Conservation (phyloP, 768 basidiomycete genomes). For the Hypholoma sublateritium region DNA sequence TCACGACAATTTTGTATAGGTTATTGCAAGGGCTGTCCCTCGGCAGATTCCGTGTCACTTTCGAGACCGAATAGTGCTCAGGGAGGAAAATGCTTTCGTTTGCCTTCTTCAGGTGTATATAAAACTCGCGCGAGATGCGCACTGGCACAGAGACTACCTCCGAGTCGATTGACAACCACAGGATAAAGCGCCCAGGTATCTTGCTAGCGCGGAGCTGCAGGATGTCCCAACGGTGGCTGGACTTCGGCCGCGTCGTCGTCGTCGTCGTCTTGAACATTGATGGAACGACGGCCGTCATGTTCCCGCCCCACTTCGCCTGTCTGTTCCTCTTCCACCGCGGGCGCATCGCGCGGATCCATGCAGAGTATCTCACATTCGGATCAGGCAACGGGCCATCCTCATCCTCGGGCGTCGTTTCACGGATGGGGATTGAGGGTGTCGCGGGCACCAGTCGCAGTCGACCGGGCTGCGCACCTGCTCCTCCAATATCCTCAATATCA, state of each 20-base stretch:
- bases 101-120: slow-evolving; percentile 81
- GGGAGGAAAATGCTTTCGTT: slow-evolving; percentile 66
- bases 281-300: slow-evolving; percentile 46
- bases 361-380: slow-evolving; percentile 62
- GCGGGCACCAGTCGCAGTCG: slow-evolving; percentile 52
- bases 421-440: slow-evolving; percentile 43
- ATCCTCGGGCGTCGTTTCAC: slow-evolving; percentile 42
- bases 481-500: slow-evolving; percentile 67
- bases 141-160: slow-evolving; percentile 80
- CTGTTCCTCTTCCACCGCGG: slow-evolving; percentile 72
- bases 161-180: slow-evolving; percentile 86
- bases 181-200: slow-evolving; percentile 75
- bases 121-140: slow-evolving; percentile 89
- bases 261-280: slow-evolving; percentile 68
- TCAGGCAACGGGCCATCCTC: slow-evolving; percentile 57
- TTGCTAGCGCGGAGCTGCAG: slow-evolving; percentile 83
- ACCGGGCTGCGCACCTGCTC: slow-evolving; percentile 18
- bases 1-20: slow-evolving; percentile 80
- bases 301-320: slow-evolving; percentile 43
- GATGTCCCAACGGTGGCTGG: slow-evolving; percentile 84
- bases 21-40: slow-evolving; percentile 74
- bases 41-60: slow-evolving; percentile 77
- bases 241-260: slow-evolving; percentile 47
- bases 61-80: slow-evolving; percentile 68
- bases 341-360: slow-evolving; percentile 77